These are phyloP conservation scores for Gypsophila paniculata DNA, from an alignment of 179 eudicot species.

Conservation along the genomic window DNA sequence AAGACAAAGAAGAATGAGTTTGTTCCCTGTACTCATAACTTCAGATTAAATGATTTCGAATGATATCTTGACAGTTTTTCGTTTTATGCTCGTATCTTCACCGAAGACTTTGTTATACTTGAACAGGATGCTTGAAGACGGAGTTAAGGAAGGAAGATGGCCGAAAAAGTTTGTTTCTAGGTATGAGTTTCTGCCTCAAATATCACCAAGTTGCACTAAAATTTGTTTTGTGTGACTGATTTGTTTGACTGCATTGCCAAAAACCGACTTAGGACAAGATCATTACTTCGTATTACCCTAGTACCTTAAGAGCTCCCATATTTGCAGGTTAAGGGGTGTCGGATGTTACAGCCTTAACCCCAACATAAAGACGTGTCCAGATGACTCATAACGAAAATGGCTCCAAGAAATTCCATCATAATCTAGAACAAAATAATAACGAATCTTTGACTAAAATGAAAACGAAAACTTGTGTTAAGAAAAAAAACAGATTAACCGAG, in stretches of 20 bases:
- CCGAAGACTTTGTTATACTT: slow-evolving; percentile 19
- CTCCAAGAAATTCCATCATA: too few relatives aligned
- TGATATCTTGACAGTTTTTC: slow-evolving; percentile 5
- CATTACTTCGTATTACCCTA: too few relatives aligned
- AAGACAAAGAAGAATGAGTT: slow-evolving; percentile 89
- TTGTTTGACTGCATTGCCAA: too few relatives aligned
- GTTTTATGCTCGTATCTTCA: slow-evolving; percentile 19
- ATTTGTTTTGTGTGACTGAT: too few relatives aligned
- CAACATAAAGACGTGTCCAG: too few relatives aligned
- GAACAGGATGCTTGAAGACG: slow-evolving; percentile 76
- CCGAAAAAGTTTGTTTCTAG: slow-evolving; percentile 73
- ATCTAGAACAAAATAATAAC: too few relatives aligned
- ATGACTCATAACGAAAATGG: too few relatives aligned
- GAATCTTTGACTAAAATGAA: not conserved
- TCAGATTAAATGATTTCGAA: not conserved
- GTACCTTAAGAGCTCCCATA: too few relatives aligned
- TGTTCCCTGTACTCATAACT: slow-evolving; percentile 30
- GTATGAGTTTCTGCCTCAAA: slow-evolving; percentile 34
- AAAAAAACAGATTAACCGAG: not conserved
- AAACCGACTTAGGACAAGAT: too few relatives aligned
- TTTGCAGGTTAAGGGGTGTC: too few relatives aligned
- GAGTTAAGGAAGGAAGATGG: slow-evolving; percentile 81
- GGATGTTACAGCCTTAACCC: too few relatives aligned
- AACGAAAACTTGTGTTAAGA: not conserved
- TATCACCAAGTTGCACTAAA: too few relatives aligned